Conservation (phyloP, 345 rosid genomes). For the Corchorus olitorius region DNA sequence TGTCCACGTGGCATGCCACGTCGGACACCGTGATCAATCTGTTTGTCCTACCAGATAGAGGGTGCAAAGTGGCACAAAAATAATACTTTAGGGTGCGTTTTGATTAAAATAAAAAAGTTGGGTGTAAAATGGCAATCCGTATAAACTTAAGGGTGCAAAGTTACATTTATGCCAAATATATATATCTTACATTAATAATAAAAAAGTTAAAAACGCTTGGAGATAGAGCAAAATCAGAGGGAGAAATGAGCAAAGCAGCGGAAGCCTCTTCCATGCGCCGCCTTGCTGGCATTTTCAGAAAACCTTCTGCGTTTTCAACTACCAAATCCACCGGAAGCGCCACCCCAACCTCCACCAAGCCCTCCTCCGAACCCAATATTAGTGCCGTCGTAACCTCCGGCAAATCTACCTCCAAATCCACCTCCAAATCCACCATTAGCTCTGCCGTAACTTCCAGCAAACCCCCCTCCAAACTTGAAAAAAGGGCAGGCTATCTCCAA, state of each 20-base stretch:
- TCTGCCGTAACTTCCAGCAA: constrained; percentile 18
- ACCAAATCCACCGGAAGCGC: constrained; percentile 8
- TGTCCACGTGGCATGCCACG: too few species aligned
- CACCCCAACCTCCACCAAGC: constrained; percentile 17
- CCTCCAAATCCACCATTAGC: not conserved
- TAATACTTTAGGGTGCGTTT: too few species aligned
- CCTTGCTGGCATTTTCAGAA: constrained; percentile 40
- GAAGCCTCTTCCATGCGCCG: constrained; percentile 37
- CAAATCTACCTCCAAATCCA: not conserved
- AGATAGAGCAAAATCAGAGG: too few species aligned
- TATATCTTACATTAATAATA: too few species aligned
- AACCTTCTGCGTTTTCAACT: constrained; percentile 19
- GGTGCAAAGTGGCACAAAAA: too few species aligned
- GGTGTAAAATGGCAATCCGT: too few species aligned
- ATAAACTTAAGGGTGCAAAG: too few species aligned
- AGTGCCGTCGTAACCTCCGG: constrained; percentile 22
- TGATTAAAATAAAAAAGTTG: too few species aligned
- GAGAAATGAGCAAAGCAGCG: constrained; percentile 36
- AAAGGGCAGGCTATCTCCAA: constrained; percentile 41
- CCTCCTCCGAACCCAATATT: constrained; percentile 17
- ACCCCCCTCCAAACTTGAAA: constrained; percentile 9
- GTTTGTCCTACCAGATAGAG: too few species aligned
- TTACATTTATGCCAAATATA: too few species aligned
- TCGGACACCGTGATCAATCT: too few species aligned
- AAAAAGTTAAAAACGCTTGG: too few species aligned